A percentile compares a stretch with the other conserved stretches of the same genome.
Conservation (phyloP, 345 rosid genomes). For the Dipteronia dyeriana region DNA sequence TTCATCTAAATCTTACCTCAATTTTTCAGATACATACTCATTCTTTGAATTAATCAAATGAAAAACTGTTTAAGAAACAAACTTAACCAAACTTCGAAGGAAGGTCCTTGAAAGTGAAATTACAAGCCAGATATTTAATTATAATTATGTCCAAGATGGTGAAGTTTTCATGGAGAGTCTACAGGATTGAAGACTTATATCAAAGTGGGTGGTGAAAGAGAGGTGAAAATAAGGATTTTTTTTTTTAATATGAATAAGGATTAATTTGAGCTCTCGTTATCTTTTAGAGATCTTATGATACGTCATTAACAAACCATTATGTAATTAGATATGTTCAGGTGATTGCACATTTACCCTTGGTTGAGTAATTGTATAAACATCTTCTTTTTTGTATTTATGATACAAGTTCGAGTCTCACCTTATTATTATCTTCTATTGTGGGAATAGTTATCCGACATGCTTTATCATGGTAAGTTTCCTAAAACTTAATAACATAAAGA, state of each 20-base stretch:
- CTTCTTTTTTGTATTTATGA: too few species aligned
- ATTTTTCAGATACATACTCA: too few species aligned
- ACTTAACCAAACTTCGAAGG: neutral
- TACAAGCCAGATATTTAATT: neutral
- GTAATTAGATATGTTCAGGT: too few species aligned
- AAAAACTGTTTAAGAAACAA: neutral
- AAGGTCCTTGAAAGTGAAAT: neutral
- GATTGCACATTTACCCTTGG: too few species aligned
- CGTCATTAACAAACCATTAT: too few species aligned
- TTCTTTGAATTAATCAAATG: neutral
- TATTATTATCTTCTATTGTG: too few species aligned
- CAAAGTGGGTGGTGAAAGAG: conserved; percentile 52
- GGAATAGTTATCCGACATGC: too few species aligned
- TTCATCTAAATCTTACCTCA: too few species aligned
- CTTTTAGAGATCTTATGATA: too few species aligned
- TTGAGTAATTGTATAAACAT: too few species aligned
- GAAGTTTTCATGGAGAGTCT: conserved; percentile 4
- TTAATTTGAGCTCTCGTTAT: neutral
- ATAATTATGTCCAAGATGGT: neutral
- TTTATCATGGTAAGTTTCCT: neutral
- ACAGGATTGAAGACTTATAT: conserved; percentile 23
- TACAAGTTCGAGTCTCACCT: neutral
- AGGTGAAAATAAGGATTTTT: neutral
- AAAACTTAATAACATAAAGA: neutral
- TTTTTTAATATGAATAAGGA: too few species aligned